phyloP scores from a whole-genome alignment of 2,329 filamentous ascomycete genomes.

The Phialophora macrospora region DNA sequence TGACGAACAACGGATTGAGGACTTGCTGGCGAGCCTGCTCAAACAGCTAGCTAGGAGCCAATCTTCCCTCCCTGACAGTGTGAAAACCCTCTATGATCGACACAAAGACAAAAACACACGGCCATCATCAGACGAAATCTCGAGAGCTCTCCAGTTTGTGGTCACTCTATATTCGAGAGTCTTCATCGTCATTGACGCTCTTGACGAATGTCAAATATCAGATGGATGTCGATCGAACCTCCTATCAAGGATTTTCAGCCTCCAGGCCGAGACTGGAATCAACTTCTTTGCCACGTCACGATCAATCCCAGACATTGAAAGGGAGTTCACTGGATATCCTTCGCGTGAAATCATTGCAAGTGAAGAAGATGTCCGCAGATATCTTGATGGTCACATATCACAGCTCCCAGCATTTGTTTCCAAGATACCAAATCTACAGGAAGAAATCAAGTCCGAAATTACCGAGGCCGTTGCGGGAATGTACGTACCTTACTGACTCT shows the following conservation, averaged over 20 bases:
- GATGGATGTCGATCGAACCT: conserved; percentile 11
- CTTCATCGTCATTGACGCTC: conserved; percentile 37
- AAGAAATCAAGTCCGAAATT: conserved; percentile 26
- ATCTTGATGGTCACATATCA: conserved; percentile 27
- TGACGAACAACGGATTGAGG: conserved; percentile 46
- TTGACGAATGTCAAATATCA: conserved; percentile 35
- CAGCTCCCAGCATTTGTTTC: conserved; percentile 19
- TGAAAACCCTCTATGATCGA: conserved; percentile 20
- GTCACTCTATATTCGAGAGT: conserved; percentile 15
- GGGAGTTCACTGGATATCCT: background rate
- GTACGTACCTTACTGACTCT: conserved; percentile 27
- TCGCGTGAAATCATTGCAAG: conserved; percentile 1
- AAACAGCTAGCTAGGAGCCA: conserved; percentile 24
- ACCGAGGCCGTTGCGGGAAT: conserved; percentile 34
- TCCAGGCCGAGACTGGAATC: conserved; percentile 29
- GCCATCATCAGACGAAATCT: conserved; percentile 26
- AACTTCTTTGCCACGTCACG: conserved; percentile 12
- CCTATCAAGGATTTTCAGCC: conserved; percentile 33
- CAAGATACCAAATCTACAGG: conserved; percentile 2
- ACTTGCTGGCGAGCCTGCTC: conserved; percentile 23
- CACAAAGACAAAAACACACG: background rate
- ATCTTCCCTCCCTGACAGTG: conserved; percentile 18
- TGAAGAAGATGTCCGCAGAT: conserved; percentile 28
- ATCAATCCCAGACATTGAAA: background rate
- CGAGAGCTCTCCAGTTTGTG: conserved; percentile 10